Evolutionary conservation across 1,284 basidiomycete species (phyloP).

Genomic region (Microbotryum violaceum): DNA sequence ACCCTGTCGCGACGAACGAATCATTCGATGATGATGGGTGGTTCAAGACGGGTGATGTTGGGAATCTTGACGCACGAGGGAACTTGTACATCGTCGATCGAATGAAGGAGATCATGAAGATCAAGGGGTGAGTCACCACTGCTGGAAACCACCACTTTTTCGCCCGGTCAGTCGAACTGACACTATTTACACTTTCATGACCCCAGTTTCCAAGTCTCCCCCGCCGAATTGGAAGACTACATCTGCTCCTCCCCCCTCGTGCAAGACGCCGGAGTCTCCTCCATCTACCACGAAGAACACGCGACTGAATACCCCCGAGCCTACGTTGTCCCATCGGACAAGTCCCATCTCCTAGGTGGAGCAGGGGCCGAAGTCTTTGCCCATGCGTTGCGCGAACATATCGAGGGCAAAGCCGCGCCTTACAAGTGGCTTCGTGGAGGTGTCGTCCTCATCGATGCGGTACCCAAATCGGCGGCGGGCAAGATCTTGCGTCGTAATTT

Average conservation of each 20-base stretch:
- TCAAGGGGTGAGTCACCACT: constrained; percentile 32
- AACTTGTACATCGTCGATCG: constrained; percentile 36
- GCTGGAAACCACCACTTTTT: neutral
- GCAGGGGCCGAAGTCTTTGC: constrained; percentile 16
- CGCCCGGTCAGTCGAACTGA: neutral
- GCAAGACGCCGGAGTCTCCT: constrained; percentile 37
- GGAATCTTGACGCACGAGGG: constrained; percentile 33
- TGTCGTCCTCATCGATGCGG: constrained; percentile 19
- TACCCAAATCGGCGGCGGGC: constrained; percentile 28
- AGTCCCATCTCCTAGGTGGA: constrained; percentile 15
- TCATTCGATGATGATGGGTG: constrained; percentile 33
- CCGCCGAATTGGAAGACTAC: constrained; percentile 38
- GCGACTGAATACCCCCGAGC: constrained; percentile 35
- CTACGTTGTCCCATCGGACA: constrained; percentile 33
- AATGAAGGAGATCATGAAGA: constrained; percentile 37
- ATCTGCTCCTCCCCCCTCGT: constrained; percentile 35
- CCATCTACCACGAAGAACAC: constrained; percentile 32
- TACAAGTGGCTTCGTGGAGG: constrained; percentile 33
- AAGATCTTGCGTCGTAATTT: constrained; percentile 28
- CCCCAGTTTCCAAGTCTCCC: constrained; percentile 38
- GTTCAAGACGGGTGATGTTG: constrained; percentile 38
- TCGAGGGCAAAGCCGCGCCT: constrained; percentile 29
- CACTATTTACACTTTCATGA: neutral
- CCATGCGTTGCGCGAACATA: constrained; percentile 17
- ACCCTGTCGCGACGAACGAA: constrained; percentile 34